Conservation (phyloP, 129 eudicot species). For the Smallanthus sonchifolius region DNA sequence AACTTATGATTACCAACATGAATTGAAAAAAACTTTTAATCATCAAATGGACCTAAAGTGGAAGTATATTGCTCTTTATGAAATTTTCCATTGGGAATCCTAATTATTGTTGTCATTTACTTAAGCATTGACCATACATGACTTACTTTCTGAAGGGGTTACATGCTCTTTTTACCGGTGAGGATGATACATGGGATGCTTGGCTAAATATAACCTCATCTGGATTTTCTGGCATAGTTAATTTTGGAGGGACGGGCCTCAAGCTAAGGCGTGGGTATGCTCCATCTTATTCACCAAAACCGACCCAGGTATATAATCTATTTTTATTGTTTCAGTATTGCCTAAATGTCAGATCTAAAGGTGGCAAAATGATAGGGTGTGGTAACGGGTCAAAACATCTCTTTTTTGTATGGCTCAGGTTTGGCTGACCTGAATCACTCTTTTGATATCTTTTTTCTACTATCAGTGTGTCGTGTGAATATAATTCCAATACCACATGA, state of each 20-base stretch:
- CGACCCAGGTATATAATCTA: slow-evolving; percentile 58
- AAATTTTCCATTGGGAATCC: neutral
- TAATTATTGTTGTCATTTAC: neutral
- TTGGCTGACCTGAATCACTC: neutral
- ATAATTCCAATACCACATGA: neutral
- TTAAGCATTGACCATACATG: neutral
- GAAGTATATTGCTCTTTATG: neutral
- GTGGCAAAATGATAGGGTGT: neutral
- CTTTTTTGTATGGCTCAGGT: neutral
- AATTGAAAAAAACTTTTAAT: neutral
- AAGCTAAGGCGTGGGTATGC: slow-evolving; percentile 95
- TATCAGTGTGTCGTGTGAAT: neutral
- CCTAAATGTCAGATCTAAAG: neutral
- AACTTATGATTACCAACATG: neutral
- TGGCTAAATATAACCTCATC: slow-evolving; percentile 72
- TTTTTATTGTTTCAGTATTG: slow-evolving; percentile 1
- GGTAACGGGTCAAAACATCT: neutral
- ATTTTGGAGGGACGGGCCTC: slow-evolving; percentile 58
- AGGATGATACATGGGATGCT: slow-evolving; percentile 99
- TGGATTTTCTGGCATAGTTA: slow-evolving; percentile 63
- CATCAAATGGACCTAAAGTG: neutral
- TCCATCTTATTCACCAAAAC: slow-evolving; percentile 78
- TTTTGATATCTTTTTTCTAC: neutral
- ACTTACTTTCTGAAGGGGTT: slow-evolving; percentile 58
- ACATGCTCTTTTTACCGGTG: slow-evolving; percentile 96